These are phyloP conservation scores for Hypoxylon lenormandii DNA, from an alignment of 495 filamentous ascomycete species.

Conservation along the genomic window DNA sequence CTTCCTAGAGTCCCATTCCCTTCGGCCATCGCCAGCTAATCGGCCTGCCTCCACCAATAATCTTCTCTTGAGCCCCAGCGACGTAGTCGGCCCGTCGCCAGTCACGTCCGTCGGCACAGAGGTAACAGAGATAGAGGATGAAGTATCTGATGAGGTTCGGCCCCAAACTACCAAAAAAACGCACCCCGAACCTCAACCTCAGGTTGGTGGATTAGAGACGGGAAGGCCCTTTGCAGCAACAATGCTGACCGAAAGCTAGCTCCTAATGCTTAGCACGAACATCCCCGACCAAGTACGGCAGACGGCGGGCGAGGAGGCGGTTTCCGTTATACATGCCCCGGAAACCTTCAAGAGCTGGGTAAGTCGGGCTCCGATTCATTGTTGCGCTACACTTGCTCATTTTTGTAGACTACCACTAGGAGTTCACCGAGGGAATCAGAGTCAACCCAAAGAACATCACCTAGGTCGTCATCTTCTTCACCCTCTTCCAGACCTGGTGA, in stretches of 20 bases:
- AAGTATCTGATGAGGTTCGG: conserved; percentile 64
- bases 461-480: conserved; percentile 34
- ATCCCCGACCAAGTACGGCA: conserved; percentile 65
- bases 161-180: conserved; percentile 39
- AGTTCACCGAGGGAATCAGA: conserved; percentile 46
- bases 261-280: conserved; percentile 72
- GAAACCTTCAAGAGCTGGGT: conserved; percentile 82
- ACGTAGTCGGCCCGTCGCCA: conserved; percentile 77
- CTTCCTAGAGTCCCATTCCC: conserved; percentile 53
- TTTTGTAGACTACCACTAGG: conserved; percentile 54
- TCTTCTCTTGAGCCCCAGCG: conserved; percentile 63
- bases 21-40: conserved; percentile 53
- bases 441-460: conserved; percentile 48
- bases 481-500: conserved; percentile 37
- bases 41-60: conserved; percentile 49
- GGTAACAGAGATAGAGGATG: conserved; percentile 78
- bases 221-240: conserved; percentile 43
- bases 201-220: conserved; percentile 53
- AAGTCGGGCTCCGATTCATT: conserved; percentile 47
- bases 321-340: conserved; percentile 89
- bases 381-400: background rate
- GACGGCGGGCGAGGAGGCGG: conserved; percentile 75
- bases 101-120: conserved; percentile 81
- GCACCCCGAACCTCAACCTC: conserved; percentile 43
- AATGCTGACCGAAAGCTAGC: conserved; percentile 50